Base-by-base conservation (phyloP, 768 basidiomycete genomes). In the Leccinellum rugosiceps region DNA sequence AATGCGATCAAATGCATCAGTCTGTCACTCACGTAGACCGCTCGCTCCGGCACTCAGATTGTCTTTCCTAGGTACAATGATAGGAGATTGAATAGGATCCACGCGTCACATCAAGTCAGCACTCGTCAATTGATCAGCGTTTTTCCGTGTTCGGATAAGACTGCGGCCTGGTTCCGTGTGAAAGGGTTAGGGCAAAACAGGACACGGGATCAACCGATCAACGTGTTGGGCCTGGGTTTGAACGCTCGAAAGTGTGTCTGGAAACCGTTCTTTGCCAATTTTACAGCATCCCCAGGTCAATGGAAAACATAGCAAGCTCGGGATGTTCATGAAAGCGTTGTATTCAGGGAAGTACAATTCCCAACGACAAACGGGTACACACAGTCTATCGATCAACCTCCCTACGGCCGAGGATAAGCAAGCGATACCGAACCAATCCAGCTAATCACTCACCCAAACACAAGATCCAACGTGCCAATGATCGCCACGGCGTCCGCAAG, bases 401-500 rank as follows among this genome's bases (percentile, higher is more conserved):
- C 28, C 70, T 72, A 17, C 13, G 48, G 9, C 47, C 21, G 2
- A 25, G 13, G 17, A 45, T 59, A 17, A 58, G 55, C 4, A 44
- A n/a, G 45, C 9, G 1, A 14, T 17, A 10, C 11, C 7, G 10
- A 13, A 38, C 3, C 5, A 0, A 15, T 14, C 2, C 46, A 46
- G 30, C 4, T 0, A 21, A 25, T 14, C 13, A 86, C 92, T 66
- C 80, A 92, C 85, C 94, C 94, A 70, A 97, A 96, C 69, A 97
- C 94, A 61, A 96, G 83, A 79, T 97, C 93, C 95, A 97, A 95
- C 47, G 96, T 98, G 65, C 97, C 97, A 70, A 98, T 97, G 70
- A 99, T 90, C 49, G 96, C 87, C 50, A 99, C 96, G 44, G 90
- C 94, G 67, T 98, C 96, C 6, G 94, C 92, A 58, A 97, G 78